Conservation (phyloP, 306 rosid species). For the Carpinus fangiana region DNA sequence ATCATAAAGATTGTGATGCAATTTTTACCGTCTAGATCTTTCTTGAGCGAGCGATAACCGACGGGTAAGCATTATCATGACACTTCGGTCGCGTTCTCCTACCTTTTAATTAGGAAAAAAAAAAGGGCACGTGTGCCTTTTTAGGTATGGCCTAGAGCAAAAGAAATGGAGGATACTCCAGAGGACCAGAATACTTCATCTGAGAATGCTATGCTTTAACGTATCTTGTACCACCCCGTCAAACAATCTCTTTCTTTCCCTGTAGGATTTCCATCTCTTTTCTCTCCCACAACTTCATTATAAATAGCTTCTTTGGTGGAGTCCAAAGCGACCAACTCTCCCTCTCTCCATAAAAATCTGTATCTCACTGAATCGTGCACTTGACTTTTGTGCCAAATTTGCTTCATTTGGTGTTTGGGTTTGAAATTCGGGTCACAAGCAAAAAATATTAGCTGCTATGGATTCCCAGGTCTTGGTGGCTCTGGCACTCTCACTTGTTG, state of each 20-base stretch:
- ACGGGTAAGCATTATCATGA: too few relatives aligned
- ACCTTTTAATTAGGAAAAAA: too few relatives aligned
- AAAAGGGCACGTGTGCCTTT: background rate
- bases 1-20: too few relatives aligned
- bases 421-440: constrained; percentile 4
- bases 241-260: constrained; percentile 57
- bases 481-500: constrained; percentile 89
- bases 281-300: background rate
- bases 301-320: background rate
- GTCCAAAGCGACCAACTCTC: constrained; percentile 2
- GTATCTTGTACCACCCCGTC: constrained; percentile 33
- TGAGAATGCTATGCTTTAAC: background rate
- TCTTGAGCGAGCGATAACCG: too few relatives aligned
- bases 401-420: background rate
- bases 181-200: background rate
- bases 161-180: constrained; percentile 1
- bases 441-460: constrained; percentile 36
- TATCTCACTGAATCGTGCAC: background rate
- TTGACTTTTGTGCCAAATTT: constrained; percentile 17
- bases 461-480: constrained; percentile 85
- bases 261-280: constrained; percentile 17
- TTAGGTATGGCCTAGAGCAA: constrained; percentile 25
- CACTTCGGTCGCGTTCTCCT: too few relatives aligned
- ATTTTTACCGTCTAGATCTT: too few relatives aligned
- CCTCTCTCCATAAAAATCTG: background rate